These are phyloP conservation scores for Diaporthe vaccinii DNA, from an alignment of 2,329 filamentous ascomycete genomes.

Conservation along the genomic window DNA sequence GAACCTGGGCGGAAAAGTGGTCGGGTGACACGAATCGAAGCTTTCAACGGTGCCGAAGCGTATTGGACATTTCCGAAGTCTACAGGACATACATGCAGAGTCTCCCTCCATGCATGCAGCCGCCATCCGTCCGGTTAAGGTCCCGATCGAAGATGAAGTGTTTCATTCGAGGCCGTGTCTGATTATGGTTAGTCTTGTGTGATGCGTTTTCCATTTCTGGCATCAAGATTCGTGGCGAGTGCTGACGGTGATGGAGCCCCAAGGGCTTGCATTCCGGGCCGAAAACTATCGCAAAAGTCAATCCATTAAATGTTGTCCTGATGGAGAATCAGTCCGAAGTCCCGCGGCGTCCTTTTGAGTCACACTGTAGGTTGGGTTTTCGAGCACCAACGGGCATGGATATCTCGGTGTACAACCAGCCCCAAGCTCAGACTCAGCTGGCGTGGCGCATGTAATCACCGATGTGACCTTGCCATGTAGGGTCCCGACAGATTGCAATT, in stretches of 20 bases:
- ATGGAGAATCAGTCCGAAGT: not conserved
- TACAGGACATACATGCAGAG: conserved; percentile 4
- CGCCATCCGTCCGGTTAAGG: conserved; percentile 13
- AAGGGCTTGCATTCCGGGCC: not conserved
- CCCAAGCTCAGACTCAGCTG: conserved; percentile 5
- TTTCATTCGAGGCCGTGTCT: conserved; percentile 21
- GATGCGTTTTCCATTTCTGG: not conserved
- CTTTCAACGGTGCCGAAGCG: conserved; percentile 18
- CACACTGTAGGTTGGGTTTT: not conserved
- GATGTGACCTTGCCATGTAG: conserved; percentile 27
- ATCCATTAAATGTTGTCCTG: not conserved
- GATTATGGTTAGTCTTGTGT: not conserved
- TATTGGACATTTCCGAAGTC: not conserved
- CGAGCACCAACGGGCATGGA: conserved; percentile 1
- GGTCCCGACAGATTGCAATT: conserved; percentile 14
- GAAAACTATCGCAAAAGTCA: not conserved
- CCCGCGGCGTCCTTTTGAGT: conserved; percentile 8
- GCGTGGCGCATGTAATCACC: conserved; percentile 29
- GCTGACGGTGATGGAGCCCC: not conserved
- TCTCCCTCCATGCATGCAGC: conserved; percentile 6
- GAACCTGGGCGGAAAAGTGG: not conserved
- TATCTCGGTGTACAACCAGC: not conserved
- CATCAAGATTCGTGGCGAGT: not conserved
- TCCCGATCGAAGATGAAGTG: conserved; percentile 26
- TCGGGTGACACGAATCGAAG: conserved; percentile 25